phyloP scores from a whole-genome alignment of 176 grass and related monocot species.

The Puya raimondii region DNA sequence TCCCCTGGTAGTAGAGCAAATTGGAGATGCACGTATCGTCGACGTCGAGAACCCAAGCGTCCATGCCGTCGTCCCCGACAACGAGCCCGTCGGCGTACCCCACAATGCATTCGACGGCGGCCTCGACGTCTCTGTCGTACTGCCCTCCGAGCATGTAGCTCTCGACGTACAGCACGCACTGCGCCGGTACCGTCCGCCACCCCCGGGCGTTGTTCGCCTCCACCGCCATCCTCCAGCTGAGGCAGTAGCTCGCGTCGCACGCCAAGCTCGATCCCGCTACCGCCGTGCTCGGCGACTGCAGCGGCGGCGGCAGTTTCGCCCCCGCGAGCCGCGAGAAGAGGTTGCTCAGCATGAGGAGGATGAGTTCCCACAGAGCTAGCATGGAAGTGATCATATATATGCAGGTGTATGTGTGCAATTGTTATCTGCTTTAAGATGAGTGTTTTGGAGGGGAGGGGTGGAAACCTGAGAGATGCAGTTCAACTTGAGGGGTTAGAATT shows the following conservation, averaged over 20 bases:
- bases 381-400: neutral
- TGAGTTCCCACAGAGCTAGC: constrained; percentile 24
- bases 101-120: constrained; percentile 43
- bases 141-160: constrained; percentile 86
- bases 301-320: neutral
- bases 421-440: no score
- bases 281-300: neutral
- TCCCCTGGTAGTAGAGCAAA: constrained; percentile 57
- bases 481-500: no score
- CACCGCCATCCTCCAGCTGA: constrained; percentile 88
- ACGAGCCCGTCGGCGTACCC: constrained; percentile 33
- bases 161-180: constrained; percentile 56
- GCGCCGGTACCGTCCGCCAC: constrained; percentile 57
- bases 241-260: constrained; percentile 38
- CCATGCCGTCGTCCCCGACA: constrained; percentile 44
- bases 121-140: constrained; percentile 61
- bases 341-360: constrained; percentile 28
- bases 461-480: no score
- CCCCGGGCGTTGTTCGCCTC: constrained; percentile 75
- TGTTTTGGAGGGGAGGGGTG: no score
- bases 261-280: constrained; percentile 18
- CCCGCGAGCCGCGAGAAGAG: constrained; percentile 7
- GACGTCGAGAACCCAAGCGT: constrained; percentile 87
- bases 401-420: no score
- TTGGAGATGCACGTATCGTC: constrained; percentile 97